Conservation (phyloP, 805 yeast genomes). For the Candida ulmi region DNA sequence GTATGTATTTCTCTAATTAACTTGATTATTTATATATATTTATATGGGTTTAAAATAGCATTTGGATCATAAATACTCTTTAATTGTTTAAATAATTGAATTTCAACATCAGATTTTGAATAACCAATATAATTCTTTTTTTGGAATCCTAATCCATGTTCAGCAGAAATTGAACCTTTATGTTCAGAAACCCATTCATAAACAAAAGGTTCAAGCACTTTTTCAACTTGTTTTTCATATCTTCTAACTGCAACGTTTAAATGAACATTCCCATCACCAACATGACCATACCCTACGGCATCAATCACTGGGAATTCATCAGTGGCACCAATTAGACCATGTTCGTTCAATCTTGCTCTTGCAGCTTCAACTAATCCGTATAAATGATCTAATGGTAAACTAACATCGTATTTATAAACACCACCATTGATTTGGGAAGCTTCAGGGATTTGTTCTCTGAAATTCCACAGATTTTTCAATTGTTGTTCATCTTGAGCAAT, state of each 20-base stretch:
- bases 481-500: constrained; percentile 95
- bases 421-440: constrained; percentile 85
- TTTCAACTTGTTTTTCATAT: constrained; percentile 75
- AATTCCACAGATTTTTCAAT: constrained; percentile 75
- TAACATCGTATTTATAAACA: constrained; percentile 95
- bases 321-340: constrained; percentile 57
- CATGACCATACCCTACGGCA: constrained; percentile 96
- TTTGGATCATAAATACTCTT: constrained; percentile 87
- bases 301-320: constrained; percentile 74
- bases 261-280: constrained; percentile 96
- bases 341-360: constrained; percentile 50
- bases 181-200: constrained; percentile 75
- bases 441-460: constrained; percentile 95
- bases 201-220: constrained; percentile 85
- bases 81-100: constrained; percentile 68
- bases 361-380: constrained; percentile 80
- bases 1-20: background rate
- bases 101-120: constrained; percentile 69
- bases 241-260: constrained; percentile 86
- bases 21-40: constrained; percentile 53
- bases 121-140: constrained; percentile 87
- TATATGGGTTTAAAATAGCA: constrained; percentile 90
- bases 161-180: constrained; percentile 92
- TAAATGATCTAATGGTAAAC: constrained; percentile 76
- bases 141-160: constrained; percentile 96